Conservation (phyloP, 116 monocot species). For the Thalassia testudinum region DNA sequence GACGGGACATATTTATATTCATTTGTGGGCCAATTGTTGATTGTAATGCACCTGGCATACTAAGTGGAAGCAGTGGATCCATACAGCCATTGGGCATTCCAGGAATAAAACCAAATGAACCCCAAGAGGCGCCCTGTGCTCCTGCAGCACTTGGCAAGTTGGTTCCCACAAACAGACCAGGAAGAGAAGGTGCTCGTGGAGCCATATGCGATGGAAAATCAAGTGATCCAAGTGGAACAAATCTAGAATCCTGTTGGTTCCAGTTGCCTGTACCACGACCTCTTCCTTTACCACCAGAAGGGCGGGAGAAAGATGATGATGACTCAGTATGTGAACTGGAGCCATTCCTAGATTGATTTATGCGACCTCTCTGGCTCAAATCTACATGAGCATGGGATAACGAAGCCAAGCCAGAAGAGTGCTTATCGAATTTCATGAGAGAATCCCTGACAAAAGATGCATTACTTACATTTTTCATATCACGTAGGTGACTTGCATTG, state of each 20-base stretch:
- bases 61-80: slow-evolving; percentile 73
- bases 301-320: slow-evolving; percentile 27
- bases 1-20: slow-evolving; percentile 66
- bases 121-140: slow-evolving; percentile 61
- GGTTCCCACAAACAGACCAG: slow-evolving; percentile 45
- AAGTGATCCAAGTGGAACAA: slow-evolving; percentile 34
- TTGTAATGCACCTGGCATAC: slow-evolving; percentile 35
- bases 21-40: slow-evolving; percentile 38
- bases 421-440: slow-evolving; percentile 34
- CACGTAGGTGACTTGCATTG: slow-evolving; percentile 16
- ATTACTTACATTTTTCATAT: slow-evolving; percentile 22
- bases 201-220: slow-evolving; percentile 59
- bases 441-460: slow-evolving; percentile 18
- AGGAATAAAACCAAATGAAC: slow-evolving; percentile 83
- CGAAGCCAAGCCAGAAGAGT: slow-evolving; percentile 11
- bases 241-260: slow-evolving; percentile 61
- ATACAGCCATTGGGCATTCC: slow-evolving; percentile 63
- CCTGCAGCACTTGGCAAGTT: slow-evolving; percentile 36
- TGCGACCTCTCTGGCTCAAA: slow-evolving; percentile 24
- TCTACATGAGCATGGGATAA: slow-evolving; percentile 15
- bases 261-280: slow-evolving; percentile 47
- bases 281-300: slow-evolving; percentile 47
- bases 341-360: slow-evolving; percentile 21
- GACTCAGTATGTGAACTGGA: slow-evolving; percentile 28
- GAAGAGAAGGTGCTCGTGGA: slow-evolving; percentile 49